phyloP scores from a whole-genome alignment of 2,329 filamentous ascomycete genomes.

The Aspergillus uvarum region DNA sequence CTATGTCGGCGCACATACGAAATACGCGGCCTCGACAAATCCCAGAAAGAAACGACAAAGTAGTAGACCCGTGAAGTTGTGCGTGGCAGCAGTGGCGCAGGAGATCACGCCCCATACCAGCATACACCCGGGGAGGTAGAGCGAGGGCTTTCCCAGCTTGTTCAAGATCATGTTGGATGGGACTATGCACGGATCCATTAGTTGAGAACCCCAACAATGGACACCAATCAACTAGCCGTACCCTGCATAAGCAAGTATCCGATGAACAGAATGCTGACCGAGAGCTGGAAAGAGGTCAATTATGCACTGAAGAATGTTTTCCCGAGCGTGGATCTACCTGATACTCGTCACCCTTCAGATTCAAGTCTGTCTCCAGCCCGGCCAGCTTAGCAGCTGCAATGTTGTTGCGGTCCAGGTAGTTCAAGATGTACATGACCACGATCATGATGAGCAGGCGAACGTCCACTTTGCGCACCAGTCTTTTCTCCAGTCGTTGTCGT shows the following conservation, averaged over 20 bases:
- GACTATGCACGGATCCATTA: conserved; percentile 20
- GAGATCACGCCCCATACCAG: conserved; percentile 62
- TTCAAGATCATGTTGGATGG: conserved; percentile 51
- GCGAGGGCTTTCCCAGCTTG: conserved; percentile 46
- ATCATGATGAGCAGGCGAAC: conserved; percentile 11
- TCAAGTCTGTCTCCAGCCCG: conserved; percentile 40
- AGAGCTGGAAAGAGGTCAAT: conserved; percentile 31
- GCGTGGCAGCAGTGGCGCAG: conserved; percentile 53
- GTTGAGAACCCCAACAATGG: too few species aligned
- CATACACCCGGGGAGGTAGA: conserved; percentile 49
- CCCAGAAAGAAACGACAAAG: conserved; percentile 41
- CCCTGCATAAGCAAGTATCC: conserved; percentile 48
- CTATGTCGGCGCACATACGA: conserved; percentile 10
- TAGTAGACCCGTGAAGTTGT: conserved; percentile 35
- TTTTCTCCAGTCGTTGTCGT: not conserved
- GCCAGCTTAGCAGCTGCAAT: conserved; percentile 43
- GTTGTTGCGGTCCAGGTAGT: conserved; percentile 45
- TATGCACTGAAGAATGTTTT: conserved; percentile 22
- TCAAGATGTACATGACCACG: conserved; percentile 31
- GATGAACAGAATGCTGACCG: conserved; percentile 48
- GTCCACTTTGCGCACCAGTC: not conserved
- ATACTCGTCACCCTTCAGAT: conserved; percentile 24
- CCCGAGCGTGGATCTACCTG: not conserved
- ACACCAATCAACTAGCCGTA: not conserved
- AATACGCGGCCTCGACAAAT: conserved; percentile 41